Base-by-base conservation (phyloP, 495 filamentous ascomycete genomes). In the Xylaria bambusicola region DNA sequence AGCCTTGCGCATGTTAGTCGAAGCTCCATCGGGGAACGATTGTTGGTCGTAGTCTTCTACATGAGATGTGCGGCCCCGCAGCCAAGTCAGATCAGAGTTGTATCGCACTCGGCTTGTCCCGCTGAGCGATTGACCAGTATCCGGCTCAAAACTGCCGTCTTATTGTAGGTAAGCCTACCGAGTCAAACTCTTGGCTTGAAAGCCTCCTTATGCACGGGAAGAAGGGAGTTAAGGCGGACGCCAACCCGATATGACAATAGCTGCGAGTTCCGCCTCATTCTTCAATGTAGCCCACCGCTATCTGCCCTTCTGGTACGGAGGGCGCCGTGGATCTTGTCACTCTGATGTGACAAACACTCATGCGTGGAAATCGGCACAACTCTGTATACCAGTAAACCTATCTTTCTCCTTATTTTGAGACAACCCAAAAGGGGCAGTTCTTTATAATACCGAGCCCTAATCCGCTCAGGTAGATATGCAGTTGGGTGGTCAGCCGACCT, bases 51-150 rank as follows among this genome's bases (percentile, higher is more conserved):
- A 18, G 3, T 20, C 41, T 44, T n/a, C 6, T 49, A 41, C 55
- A 44, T 36, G 45, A 57, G 31, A 49, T 49, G 55, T 17, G 33
- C 45, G 45, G 26, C 9, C 55, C 55, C 46, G 55, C 55, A 57
- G 33, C 27, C 31, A 38, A 40, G 49, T 52, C 33, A 52, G 55
- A 48, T 57, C 55, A 40, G 33, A 57, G 55, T 38, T 38, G 55
- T 45, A 57, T 57, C 55, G 49, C 33, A 45, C 35, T 44, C 46
- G 45, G 29, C 55, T 17, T 41, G 36, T 41, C 45, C 33, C 23
- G 44, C 55, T 49, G 45, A 57, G 45, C 55, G 45, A 57, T 41
- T 41, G 46, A 33, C 42, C 31, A 49, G 17, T 33, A 33, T 36
- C 35, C 35, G 17, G 21, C 40, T 45, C 42, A 10, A 38, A 36